Evolutionary conservation across 2,329 filamentous ascomycete species (phyloP), one percentile per base, ranked within the genome.

Genomic region (Nemania sp.): DNA sequence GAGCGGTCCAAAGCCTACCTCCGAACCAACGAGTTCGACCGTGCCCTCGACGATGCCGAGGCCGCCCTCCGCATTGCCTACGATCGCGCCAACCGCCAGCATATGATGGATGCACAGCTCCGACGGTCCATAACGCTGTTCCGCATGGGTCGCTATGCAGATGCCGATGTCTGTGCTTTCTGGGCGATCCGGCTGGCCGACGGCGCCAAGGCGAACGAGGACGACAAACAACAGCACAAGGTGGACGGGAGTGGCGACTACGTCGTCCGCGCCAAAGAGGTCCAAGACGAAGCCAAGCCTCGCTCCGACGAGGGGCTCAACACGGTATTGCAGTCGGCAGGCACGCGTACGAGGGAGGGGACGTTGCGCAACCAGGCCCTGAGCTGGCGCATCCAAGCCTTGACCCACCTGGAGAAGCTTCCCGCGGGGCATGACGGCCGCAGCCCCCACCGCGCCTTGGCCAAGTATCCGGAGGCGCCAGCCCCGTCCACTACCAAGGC

Each of bases 61-160:
- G 77, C 79, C 42, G 89, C 86, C 2, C 80, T 88, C 48, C 73
- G 80, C 31, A 73, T 80, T 3, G 87, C 86, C 2, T 75, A 75
- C 22, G 79, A 86, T 58, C 87, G 93, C 34, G 89, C 82, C 26
- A 88, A 86, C 64, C 84, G 89, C 45, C 84, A 90, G 60, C 80
- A 88, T 24, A 90, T 97, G 70, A 79, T 86, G 40, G 83, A 90
- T n/a, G 87, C 90, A 1, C 90, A 97, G 66, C 83, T 94, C 65
- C 84, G 92, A 62, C 84, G 93, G 31, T 89, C 84, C 5, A 83
- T 96, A 11, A 81, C 88, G 9, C 78, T 93, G 22, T 89, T 84
- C 70, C 82, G 86, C 43, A 75, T 91, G 34, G 83, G 82, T 28
- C 80, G 83, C 48, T 90, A 85, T 63, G 91, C 86, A 3, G 88